phyloP scores from a whole-genome alignment of 176 grass and related monocot genomes.

The Melocanna baccifera region DNA sequence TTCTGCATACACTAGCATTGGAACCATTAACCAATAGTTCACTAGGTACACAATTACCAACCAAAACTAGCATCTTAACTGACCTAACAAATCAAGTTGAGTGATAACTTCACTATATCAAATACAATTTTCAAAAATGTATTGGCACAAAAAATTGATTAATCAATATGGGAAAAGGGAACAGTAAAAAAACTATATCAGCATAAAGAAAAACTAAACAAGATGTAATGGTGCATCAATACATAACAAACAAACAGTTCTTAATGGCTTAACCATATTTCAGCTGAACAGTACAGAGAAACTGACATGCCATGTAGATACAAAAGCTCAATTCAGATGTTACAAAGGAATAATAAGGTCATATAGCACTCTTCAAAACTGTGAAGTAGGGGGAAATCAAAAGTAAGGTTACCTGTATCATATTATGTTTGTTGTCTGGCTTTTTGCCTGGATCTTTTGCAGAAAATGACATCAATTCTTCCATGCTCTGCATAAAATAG shows the following conservation, averaged over 20 bases:
- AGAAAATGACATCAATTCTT: conserved; percentile 73
- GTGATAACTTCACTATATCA: neutral
- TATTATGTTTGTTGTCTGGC: conserved; percentile 28
- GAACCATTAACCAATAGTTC: neutral
- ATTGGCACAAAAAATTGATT: conserved; percentile 5
- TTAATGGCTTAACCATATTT: neutral
- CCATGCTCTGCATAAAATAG: conserved; percentile 69
- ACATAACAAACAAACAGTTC: neutral
- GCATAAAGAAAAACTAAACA: neutral
- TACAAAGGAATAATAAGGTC: conserved; percentile 1
- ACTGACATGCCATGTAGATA: conserved; percentile 14
- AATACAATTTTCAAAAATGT: neutral
- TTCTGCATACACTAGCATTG: neutral
- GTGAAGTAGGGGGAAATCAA: neutral
- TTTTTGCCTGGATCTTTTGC: conserved; percentile 48
- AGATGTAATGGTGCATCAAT: neutral
- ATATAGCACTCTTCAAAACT: neutral
- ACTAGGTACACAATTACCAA: neutral
- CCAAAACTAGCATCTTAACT: neutral
- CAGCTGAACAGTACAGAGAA: neutral
- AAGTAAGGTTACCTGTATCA: conserved; percentile 44
- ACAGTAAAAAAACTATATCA: neutral
- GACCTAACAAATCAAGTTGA: neutral
- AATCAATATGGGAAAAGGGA: neutral
- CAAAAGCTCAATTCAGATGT: neutral